Conservation (phyloP, 1,284 basidiomycete genomes). For the Ganoderma boninense region DNA sequence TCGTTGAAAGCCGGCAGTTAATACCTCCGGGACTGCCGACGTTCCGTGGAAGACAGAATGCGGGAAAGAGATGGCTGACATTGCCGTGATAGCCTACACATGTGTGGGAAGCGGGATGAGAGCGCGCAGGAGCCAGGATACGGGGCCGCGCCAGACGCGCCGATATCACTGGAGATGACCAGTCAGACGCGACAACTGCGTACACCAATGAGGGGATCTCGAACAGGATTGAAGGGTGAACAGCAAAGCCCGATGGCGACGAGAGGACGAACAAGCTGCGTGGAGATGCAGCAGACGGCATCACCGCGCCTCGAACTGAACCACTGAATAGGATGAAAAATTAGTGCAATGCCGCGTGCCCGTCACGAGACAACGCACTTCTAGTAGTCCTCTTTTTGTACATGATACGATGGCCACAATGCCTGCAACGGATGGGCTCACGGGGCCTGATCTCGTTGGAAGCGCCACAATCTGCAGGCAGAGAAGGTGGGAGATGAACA, state of each 20-base stretch:
- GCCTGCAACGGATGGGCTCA: slow-evolving; percentile 95
- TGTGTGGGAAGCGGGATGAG: slow-evolving; percentile 9
- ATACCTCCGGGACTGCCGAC: neutral
- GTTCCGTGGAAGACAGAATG: neutral
- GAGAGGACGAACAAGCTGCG: slow-evolving; percentile 1
- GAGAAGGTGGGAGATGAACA: slow-evolving; percentile 2
- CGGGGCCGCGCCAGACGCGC: neutral
- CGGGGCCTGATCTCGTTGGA: slow-evolving; percentile 94
- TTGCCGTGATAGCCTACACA: slow-evolving; percentile 29
- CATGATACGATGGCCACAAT: slow-evolving; percentile 99
- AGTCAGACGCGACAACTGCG: neutral
- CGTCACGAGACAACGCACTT: slow-evolving; percentile 65
- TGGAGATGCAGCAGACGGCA: slow-evolving; percentile 7
- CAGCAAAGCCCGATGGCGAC: slow-evolving; percentile 7
- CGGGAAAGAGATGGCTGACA: slow-evolving; percentile 6
- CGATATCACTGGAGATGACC: neutral
- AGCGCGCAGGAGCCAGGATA: neutral
- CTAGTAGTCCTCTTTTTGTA: slow-evolving; percentile 97
- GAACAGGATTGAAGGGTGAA: neutral
- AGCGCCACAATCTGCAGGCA: slow-evolving; percentile 84
- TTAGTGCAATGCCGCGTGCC: slow-evolving; percentile 29
- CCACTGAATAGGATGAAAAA: slow-evolving; percentile 69
- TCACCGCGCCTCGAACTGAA: slow-evolving; percentile 89
- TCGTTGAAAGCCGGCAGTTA: neutral
- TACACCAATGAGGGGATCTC: neutral